Evolutionary conservation across 805 yeast genomes (phyloP).

Genomic region (Candida nitratophila): DNA sequence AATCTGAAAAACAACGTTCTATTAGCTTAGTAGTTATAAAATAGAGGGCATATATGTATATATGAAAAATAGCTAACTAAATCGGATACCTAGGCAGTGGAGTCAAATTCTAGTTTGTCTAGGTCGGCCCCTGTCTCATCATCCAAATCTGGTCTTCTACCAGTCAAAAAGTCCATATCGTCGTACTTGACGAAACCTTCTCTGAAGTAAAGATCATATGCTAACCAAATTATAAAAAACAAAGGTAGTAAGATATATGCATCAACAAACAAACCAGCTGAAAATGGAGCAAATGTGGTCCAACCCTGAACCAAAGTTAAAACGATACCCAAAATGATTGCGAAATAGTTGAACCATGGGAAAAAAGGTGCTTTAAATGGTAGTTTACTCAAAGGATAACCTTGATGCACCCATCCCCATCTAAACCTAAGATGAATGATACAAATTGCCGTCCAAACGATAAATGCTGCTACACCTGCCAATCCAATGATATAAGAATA

Average conservation of each 20-base stretch:
- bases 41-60: no score
- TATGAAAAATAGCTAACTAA: no score
- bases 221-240: conserved; percentile 32
- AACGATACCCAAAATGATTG: conserved; percentile 49
- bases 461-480: conserved; percentile 55
- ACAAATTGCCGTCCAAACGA: conserved; percentile 55
- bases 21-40: no score
- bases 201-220: conserved; percentile 11
- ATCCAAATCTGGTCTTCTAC: conserved; percentile 27
- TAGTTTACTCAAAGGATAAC: conserved; percentile 11
- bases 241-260: conserved; percentile 57
- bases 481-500: conserved; percentile 51
- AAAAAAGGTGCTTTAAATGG: conserved; percentile 30
- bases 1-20: no score
- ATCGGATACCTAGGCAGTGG: not conserved
- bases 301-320: conserved; percentile 67
- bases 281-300: conserved; percentile 51
- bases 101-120: not conserved
- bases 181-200: conserved; percentile 25
- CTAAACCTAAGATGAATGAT: conserved; percentile 46
- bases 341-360: conserved; percentile 38
- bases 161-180: conserved; percentile 43
- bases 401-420: conserved; percentile 10
- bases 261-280: conserved; percentile 47
- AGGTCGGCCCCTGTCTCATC: not conserved